These are phyloP conservation scores for Zygnema cylindricum DNA, from an alignment of 139 green algal species.

Conservation along the genomic window DNA sequence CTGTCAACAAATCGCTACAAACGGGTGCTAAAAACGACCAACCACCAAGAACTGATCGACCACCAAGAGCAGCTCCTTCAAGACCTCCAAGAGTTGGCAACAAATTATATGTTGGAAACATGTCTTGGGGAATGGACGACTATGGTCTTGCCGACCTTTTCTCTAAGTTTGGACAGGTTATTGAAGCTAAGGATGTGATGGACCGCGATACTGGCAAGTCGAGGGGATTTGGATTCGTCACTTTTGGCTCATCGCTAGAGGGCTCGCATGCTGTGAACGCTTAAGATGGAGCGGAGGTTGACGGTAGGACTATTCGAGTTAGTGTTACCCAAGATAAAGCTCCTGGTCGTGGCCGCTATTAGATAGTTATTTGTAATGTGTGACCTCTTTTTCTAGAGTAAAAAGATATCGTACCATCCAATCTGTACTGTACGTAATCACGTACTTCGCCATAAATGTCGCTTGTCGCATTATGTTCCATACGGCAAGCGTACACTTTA, in stretches of 20 bases:
- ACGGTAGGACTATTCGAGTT: constrained; percentile 60
- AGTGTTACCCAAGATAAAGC: constrained; percentile 54
- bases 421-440: too few species aligned
- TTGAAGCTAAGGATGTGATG: constrained; percentile 62
- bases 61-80: constrained; percentile 3
- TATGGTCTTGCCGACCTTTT: constrained; percentile 72
- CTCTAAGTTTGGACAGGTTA: constrained; percentile 68
- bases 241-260: constrained; percentile 56
- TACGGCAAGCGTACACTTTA: too few species aligned
- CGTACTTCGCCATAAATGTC: too few species aligned
- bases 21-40: constrained; percentile 24
- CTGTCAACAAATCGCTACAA: constrained; percentile 1
- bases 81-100: constrained; percentile 21
- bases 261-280: constrained; percentile 43
- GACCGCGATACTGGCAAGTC: constrained; percentile 75
- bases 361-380: too few species aligned
- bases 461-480: too few species aligned
- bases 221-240: constrained; percentile 80
- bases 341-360: not conserved
- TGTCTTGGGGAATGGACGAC: constrained; percentile 72
- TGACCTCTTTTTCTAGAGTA: too few species aligned
- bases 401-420: too few species aligned
- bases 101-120: constrained; percentile 74
- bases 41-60: not conserved
- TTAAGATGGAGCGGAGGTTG: constrained; percentile 60